Percentiles rank a stretch among this genome's conserved stretches.
Conservation (phyloP, 1,284 basidiomycete genomes). For the Tilletiaria anomala region DNA sequence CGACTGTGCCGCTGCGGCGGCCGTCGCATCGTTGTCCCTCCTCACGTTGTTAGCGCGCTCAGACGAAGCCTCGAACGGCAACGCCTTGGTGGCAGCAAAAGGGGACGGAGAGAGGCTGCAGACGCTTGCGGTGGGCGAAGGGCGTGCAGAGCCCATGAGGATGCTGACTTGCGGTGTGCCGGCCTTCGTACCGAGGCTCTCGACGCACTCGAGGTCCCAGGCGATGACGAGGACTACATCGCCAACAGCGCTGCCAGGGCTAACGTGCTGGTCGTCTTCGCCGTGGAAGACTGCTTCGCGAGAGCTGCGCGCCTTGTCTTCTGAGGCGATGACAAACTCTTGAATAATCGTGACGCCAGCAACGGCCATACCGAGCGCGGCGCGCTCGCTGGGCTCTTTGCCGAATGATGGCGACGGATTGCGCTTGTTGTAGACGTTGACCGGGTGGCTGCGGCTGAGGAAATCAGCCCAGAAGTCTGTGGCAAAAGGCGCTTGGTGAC, state of each 20-base stretch:
- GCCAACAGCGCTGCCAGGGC: constrained; percentile 34
- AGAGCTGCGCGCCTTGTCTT: constrained; percentile 10
- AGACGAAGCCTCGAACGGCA: neutral
- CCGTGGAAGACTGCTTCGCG: neutral
- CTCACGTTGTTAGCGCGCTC: neutral
- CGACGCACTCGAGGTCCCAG: constrained; percentile 40
- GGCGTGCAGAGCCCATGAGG: constrained; percentile 10
- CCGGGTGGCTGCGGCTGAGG: constrained; percentile 36
- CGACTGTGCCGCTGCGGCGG: neutral
- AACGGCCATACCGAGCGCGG: constrained; percentile 35
- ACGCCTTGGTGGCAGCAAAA: neutral
- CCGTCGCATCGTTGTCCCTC: neutral
- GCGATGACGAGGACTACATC: constrained; percentile 40
- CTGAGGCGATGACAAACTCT: constrained; percentile 38
- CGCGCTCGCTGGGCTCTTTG: constrained; percentile 36
- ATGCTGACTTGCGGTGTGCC: constrained; percentile 29
- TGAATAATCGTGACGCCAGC: constrained; percentile 39
- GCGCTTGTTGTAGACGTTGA: constrained; percentile 23
- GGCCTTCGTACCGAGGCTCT: constrained; percentile 23
- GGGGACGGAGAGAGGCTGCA: neutral
- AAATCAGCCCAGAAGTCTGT: constrained; percentile 39
- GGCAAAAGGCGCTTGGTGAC: constrained; percentile 38
- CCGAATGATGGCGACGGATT: constrained; percentile 25
- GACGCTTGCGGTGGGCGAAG: constrained; percentile 11
- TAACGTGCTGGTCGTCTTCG: neutral